Evolutionary conservation across 2,329 filamentous ascomycete genomes (phyloP).

Genomic region (Aureobasidium namibiae): DNA sequence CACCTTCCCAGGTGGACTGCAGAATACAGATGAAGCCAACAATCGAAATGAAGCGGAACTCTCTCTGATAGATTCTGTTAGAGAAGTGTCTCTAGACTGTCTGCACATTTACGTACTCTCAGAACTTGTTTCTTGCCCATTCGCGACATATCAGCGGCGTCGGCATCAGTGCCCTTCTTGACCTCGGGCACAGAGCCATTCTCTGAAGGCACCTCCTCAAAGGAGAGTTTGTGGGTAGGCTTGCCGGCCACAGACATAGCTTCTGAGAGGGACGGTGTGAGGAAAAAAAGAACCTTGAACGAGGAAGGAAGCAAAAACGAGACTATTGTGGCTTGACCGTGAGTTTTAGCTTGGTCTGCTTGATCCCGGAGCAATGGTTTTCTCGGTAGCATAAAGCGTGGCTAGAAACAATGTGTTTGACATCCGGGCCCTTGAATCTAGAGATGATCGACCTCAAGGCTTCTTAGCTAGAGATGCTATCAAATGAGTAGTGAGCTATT

Average conservation of each 20-base stretch:
- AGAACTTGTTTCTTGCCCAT: conserved; percentile 45
- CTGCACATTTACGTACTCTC: conserved; percentile 22
- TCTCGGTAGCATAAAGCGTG: neutral
- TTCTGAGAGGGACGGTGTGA: neutral
- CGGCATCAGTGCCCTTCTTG: conserved; percentile 25
- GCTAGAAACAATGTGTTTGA: neutral
- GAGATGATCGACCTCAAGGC: neutral
- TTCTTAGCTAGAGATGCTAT: neutral
- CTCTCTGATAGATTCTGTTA: conserved; percentile 28
- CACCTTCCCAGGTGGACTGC: conserved; percentile 47
- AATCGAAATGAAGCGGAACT: conserved; percentile 44
- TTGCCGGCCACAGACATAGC: neutral
- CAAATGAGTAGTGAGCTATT: neutral
- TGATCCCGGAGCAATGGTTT: neutral
- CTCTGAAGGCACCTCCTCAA: conserved; percentile 4
- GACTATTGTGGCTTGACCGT: neutral
- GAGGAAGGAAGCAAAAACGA: neutral
- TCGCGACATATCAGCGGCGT: conserved; percentile 39
- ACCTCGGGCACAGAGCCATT: neutral
- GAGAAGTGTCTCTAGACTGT: conserved; percentile 17
- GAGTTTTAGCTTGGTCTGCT: neutral
- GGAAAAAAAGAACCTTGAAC: neutral
- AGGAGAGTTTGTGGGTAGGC: conserved; percentile 1
- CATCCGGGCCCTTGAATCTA: neutral
- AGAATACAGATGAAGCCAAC: conserved; percentile 47